Conservation (phyloP, 768 basidiomycete species). For the Phylloporus arenicola region DNA sequence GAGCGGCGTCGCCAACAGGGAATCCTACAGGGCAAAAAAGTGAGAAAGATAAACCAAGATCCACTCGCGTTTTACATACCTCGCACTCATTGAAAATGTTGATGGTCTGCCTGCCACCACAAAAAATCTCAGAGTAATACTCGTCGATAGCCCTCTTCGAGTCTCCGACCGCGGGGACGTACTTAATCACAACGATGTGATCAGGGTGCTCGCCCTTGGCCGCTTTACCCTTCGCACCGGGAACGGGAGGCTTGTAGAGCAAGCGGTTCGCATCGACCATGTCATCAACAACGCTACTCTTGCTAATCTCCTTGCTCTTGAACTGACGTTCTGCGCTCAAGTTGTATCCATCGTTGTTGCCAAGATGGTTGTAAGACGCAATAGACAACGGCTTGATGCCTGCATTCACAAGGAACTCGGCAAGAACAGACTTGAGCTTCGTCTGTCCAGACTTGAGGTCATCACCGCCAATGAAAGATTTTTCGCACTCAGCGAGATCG, state of each 20-base stretch:
- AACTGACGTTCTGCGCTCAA: conserved; percentile 88
- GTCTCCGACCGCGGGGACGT: conserved; percentile 93
- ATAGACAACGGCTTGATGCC: conserved; percentile 98
- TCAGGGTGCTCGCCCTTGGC: conserved; percentile 95
- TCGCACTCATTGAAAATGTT: conserved; percentile 99
- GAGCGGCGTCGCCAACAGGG: conserved; percentile 90
- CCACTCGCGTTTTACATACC: conserved; percentile 36
- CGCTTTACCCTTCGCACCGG: conserved; percentile 47
- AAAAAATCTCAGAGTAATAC: conserved; percentile 97
- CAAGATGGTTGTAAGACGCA: conserved; percentile 97
- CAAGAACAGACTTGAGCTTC: conserved; percentile 93
- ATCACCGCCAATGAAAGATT: conserved; percentile 94
- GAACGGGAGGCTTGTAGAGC: conserved; percentile 77
- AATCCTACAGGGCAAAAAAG: conserved; percentile 52
- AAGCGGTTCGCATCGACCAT: conserved; percentile 92
- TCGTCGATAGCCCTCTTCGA: conserved; percentile 99
- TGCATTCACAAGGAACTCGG: conserved; percentile 97
- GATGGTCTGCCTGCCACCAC: conserved; percentile 90
- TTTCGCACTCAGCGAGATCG: conserved; percentile 80
- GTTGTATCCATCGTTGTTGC: conserved; percentile 96
- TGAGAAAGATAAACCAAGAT: neutral
- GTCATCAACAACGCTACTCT: conserved; percentile 95
- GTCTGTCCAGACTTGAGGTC: conserved; percentile 98
- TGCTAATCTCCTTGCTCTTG: conserved; percentile 97
- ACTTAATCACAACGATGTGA: conserved; percentile 96